A percentile compares a stretch with the other conserved stretches of the same genome.
These are phyloP conservation scores for Mucor ambiguus DNA, from an alignment of 371 early-diverging fungal species.

Conservation along the genomic window DNA sequence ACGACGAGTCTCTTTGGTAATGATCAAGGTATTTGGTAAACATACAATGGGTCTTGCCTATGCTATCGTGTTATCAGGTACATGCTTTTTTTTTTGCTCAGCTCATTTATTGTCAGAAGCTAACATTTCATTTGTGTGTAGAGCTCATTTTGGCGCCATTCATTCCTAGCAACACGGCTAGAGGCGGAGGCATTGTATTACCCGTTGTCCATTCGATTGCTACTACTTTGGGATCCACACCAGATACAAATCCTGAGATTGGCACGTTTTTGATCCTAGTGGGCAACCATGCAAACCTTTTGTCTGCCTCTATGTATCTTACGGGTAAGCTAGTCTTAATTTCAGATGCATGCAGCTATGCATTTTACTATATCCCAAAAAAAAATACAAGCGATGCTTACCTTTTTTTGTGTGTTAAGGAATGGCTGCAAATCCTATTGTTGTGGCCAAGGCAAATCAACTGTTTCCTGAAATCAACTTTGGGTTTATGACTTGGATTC, in stretches of 20 bases:
- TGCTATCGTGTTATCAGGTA: constrained; percentile 58
- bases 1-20: constrained; percentile 54
- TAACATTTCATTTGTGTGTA: constrained; percentile 2
- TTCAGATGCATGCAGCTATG: background rate
- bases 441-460: constrained; percentile 51
- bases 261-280: constrained; percentile 60
- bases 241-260: constrained; percentile 31
- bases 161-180: constrained; percentile 75
- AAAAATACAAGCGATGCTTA: background rate
- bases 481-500: constrained; percentile 61
- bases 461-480: constrained; percentile 58
- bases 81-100: background rate
- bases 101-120: background rate
- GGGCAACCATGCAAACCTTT: constrained; percentile 62
- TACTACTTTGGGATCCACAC: constrained; percentile 50
- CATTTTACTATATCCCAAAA: background rate
- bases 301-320: constrained; percentile 67
- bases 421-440: constrained; percentile 75
- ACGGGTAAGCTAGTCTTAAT: constrained; percentile 41
- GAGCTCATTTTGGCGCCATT: constrained; percentile 69
- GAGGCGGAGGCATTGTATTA: constrained; percentile 72
- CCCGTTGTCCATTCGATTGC: constrained; percentile 71
- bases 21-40: constrained; percentile 58
- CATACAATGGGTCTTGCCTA: constrained; percentile 64
- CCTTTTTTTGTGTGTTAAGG: constrained; percentile 23